Percentiles rank a stretch among this genome's conserved stretches.
These are phyloP conservation scores for Coemansia sp. DNA, from an alignment of 192 early-diverging fungal species.

Conservation along the genomic window DNA sequence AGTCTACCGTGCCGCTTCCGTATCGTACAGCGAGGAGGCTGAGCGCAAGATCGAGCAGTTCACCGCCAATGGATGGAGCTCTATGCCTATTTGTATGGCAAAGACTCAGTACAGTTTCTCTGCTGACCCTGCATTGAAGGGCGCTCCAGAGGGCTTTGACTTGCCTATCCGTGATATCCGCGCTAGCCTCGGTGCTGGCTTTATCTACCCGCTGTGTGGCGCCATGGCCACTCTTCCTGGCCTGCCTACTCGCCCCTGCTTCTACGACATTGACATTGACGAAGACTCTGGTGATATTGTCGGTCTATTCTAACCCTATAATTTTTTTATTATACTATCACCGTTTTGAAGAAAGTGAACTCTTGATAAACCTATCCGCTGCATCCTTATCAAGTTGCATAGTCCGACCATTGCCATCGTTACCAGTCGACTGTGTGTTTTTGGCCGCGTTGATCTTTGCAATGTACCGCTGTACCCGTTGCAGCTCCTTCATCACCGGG, in stretches of 20 bases:
- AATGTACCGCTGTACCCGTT: slow-evolving; percentile 50
- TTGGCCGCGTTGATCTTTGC: slow-evolving; percentile 57
- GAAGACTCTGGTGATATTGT: slow-evolving; percentile 76
- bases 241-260: slow-evolving; percentile 93
- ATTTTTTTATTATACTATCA: slow-evolving; percentile 1
- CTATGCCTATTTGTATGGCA: slow-evolving; percentile 98
- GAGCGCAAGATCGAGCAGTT: slow-evolving; percentile 88
- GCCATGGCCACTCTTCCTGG: slow-evolving; percentile 99
- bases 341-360: slow-evolving; percentile 8
- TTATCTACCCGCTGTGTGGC: slow-evolving; percentile 95
- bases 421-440: slow-evolving; percentile 21
- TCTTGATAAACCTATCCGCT: slow-evolving; percentile 56
- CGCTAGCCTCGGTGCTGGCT: slow-evolving; percentile 94
- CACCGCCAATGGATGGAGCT: slow-evolving; percentile 82
- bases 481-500: slow-evolving; percentile 61
- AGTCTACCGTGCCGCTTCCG: slow-evolving; percentile 95
- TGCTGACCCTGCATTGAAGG: slow-evolving; percentile 90
- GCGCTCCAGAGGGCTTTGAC: slow-evolving; percentile 88
- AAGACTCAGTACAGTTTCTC: slow-evolving; percentile 97
- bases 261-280: slow-evolving; percentile 95
- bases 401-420: slow-evolving; percentile 16
- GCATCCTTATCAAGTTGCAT: slow-evolving; percentile 58
- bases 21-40: slow-evolving; percentile 84
- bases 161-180: slow-evolving; percentile 95
- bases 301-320: slow-evolving; percentile 59